Evolutionary conservation across 1,284 basidiomycete genomes (phyloP).

Genomic region (Exobasidium cylindrosporum): DNA sequence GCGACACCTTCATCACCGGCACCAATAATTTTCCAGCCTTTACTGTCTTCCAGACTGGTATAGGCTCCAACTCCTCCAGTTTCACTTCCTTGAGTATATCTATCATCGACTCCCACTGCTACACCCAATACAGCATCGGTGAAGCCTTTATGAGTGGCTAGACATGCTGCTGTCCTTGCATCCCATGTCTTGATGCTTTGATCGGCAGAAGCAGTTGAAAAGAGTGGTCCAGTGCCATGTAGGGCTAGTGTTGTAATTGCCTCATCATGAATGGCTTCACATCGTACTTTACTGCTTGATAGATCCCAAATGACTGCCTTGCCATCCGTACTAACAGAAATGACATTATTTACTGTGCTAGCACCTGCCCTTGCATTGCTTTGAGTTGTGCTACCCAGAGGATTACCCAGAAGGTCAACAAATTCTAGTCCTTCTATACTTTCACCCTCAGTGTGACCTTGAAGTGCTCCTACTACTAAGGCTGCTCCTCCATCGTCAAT

Average conservation of each 20-base stretch:
- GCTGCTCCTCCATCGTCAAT: slow-evolving; percentile 59
- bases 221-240: slow-evolving; percentile 80
- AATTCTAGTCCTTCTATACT: slow-evolving; percentile 87
- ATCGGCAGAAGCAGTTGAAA: slow-evolving; percentile 68
- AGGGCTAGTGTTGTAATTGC: slow-evolving; percentile 34
- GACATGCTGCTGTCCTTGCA: slow-evolving; percentile 72
- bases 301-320: slow-evolving; percentile 93
- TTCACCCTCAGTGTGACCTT: slow-evolving; percentile 81
- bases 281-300: slow-evolving; percentile 60
- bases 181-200: slow-evolving; percentile 88
- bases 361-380: slow-evolving; percentile 60
- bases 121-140: slow-evolving; percentile 74
- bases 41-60: slow-evolving; percentile 26
- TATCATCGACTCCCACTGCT: slow-evolving; percentile 60
- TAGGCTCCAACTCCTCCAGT: slow-evolving; percentile 49
- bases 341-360: slow-evolving; percentile 64
- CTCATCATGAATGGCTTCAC: slow-evolving; percentile 32
- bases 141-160: slow-evolving; percentile 82
- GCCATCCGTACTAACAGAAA: slow-evolving; percentile 89
- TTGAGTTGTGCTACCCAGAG: slow-evolving; percentile 7
- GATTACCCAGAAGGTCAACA: slow-evolving; percentile 67
- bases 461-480: slow-evolving; percentile 73
- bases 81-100: slow-evolving; percentile 56
- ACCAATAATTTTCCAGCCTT: slow-evolving; percentile 51
- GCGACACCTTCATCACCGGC: slow-evolving; percentile 54